Base-by-base conservation (phyloP, 805 yeast species). In the Saturnispora quitensis region DNA sequence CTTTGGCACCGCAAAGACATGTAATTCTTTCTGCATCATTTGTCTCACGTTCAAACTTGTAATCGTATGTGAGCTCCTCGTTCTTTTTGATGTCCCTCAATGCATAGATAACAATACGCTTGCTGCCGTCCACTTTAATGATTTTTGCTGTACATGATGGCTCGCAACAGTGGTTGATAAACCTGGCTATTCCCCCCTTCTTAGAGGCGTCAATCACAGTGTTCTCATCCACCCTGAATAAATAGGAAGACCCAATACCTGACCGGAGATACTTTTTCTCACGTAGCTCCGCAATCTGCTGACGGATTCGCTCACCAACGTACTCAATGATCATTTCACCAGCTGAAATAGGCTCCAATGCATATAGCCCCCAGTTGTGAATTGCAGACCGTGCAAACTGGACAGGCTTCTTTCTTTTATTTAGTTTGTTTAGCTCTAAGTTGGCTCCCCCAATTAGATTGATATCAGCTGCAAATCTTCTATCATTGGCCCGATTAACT, bases 81-180 rank as follows among this genome's bases (percentile, higher is more conserved):
- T 89, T 88, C 5, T 93, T 86, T 4, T 75, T 86, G 53, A 93
- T 84, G 63, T 91, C 97, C 46, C 95, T 72, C 57, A 88, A 71
- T 0, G 99, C 97, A 67, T 91, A 93, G 31, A 93, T 89, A 50
- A 90, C 98, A 71, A 93, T 91, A 66, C 98, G 77, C 68, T 88
- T 89, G 61, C 79, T 84, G 4, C 97, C 97, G 53, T 89, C 97
- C 40, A 89, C 97, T 66, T 89, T 89, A 61, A 90, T 90, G 62
- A 93, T 89, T 63, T 90, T 91, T 1, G 99, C 98, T 0, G 96
- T 89, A 69, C 99, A 93, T 58, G 96, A 89, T 1, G 99, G 99
- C 50, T 85, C 86, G 70, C 99, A 93, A 65, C 97, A 89, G 66
- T 93, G 99, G 61, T 93, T 93, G 65, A 93, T 93, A 62, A 93